phyloP scores from a whole-genome alignment of 257 asterid species.

The Misopates orontium region DNA sequence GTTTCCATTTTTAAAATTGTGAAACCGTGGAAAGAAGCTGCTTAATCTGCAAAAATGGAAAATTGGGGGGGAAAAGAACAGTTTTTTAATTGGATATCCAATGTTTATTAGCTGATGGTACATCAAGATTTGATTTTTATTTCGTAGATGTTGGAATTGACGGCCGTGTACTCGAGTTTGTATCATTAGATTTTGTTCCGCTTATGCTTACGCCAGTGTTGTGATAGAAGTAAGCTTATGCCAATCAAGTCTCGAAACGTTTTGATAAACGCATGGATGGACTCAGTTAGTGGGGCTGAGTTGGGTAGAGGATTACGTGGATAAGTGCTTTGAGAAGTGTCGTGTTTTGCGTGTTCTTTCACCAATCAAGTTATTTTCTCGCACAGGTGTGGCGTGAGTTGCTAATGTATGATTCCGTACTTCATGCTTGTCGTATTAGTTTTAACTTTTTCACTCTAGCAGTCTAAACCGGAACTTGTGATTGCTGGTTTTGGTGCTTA shows the following conservation, averaged over 20 bases:
- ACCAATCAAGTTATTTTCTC: constrained; percentile 11
- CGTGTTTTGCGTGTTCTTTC: constrained; percentile 4
- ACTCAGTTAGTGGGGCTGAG: neutral
- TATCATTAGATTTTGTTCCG: constrained; percentile 5
- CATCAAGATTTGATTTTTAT: neutral
- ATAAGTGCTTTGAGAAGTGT: neutral
- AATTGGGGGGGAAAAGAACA: neutral
- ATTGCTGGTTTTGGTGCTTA: constrained; percentile 1
- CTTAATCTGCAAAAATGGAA: constrained; percentile 18
- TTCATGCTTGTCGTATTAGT: constrained; percentile 4
- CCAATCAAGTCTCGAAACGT: neutral
- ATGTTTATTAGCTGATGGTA: constrained; percentile 19
- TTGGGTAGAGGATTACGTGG: neutral
- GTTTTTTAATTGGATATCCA: neutral
- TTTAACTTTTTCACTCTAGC: constrained; percentile 6
- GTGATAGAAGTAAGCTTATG: constrained; percentile 9
- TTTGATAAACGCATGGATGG: neutral
- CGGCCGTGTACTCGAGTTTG: neutral
- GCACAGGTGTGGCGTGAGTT: constrained; percentile 11
- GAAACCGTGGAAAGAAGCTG: constrained; percentile 12
- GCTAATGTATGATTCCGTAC: constrained; percentile 1
- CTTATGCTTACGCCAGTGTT: neutral
- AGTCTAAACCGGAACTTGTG: constrained; percentile 1
- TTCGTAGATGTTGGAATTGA: constrained; percentile 7
- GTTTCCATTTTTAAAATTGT: constrained; percentile 14